These are phyloP conservation scores for Quercus mongolica DNA, from an alignment of 306 rosid genomes.

Conservation along the genomic window DNA sequence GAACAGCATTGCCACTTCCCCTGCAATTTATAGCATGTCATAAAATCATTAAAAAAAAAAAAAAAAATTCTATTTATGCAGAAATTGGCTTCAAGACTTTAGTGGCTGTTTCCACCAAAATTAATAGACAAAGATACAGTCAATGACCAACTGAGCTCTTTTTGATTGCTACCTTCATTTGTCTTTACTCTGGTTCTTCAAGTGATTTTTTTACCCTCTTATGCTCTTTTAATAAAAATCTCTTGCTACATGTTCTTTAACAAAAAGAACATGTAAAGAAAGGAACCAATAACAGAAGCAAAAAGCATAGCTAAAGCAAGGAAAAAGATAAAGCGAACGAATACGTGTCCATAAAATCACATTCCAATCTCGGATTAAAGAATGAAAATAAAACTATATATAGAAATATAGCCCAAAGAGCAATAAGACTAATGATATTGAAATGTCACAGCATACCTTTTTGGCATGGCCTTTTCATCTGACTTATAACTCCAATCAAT, in stretches of 20 bases:
- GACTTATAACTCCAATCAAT: constrained; percentile 93
- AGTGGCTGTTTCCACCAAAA: not conserved
- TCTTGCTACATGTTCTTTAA: not conserved
- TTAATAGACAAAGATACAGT: not conserved
- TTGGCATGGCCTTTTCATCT: constrained; percentile 94
- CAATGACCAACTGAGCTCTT: not conserved
- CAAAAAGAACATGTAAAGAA: not conserved
- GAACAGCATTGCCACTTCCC: constrained; percentile 84
- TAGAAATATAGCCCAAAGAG: constrained; percentile 11
- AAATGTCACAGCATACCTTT: constrained; percentile 52
- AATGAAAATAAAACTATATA: not conserved
- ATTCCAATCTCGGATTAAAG: not conserved
- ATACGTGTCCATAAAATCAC: not conserved
- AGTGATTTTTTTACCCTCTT: not conserved
- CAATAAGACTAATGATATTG: constrained; percentile 6
- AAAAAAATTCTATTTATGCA: not conserved
- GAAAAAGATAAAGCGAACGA: not conserved
- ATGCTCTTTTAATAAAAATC: not conserved
- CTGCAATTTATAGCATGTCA: constrained; percentile 37
- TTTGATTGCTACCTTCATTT: not conserved
- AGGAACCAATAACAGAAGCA: not conserved
- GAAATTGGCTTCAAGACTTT: not conserved
- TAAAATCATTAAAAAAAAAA: not conserved
- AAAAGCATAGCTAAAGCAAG: not conserved
- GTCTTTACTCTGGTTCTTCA: no score